Evolutionary conservation across 768 basidiomycete genomes (phyloP).

Genomic region (Mycena albidolilacea): DNA sequence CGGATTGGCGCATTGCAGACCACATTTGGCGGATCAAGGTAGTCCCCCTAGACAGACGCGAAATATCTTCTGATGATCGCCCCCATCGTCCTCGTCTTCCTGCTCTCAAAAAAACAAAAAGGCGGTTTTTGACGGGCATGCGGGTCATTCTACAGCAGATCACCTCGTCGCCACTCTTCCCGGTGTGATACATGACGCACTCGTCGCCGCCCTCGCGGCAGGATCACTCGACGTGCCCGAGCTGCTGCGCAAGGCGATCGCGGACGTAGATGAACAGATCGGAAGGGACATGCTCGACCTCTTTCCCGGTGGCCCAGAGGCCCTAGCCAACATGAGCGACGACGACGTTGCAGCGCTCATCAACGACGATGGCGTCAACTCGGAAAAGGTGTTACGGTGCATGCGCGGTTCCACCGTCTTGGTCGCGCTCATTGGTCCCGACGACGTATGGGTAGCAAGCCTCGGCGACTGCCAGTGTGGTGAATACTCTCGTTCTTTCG

Average conservation of each 20-base stretch:
- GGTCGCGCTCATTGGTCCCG: constrained; percentile 62
- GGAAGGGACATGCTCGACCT: constrained; percentile 55
- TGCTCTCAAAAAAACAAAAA: too few species aligned
- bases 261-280: constrained; percentile 55
- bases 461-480: constrained; percentile 71
- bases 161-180: constrained; percentile 54
- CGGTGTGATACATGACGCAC: constrained; percentile 46
- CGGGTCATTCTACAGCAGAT: constrained; percentile 64
- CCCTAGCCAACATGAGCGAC: constrained; percentile 53
- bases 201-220: constrained; percentile 38
- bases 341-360: constrained; percentile 57
- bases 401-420: constrained; percentile 69
- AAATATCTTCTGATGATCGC: too few species aligned
- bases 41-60: too few species aligned
- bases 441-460: constrained; percentile 70
- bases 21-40: constrained; percentile 52
- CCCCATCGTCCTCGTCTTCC: too few species aligned
- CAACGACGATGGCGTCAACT: constrained; percentile 56
- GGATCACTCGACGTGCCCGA: constrained; percentile 45
- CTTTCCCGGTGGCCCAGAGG: constrained; percentile 55
- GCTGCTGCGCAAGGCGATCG: constrained; percentile 53
- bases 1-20: constrained; percentile 55
- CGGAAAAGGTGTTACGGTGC: constrained; percentile 57
- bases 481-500: constrained; percentile 43
- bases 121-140: constrained; percentile 68